Conservation (phyloP, 208 protist genomes). For the Zelonia costaricensis region DNA sequence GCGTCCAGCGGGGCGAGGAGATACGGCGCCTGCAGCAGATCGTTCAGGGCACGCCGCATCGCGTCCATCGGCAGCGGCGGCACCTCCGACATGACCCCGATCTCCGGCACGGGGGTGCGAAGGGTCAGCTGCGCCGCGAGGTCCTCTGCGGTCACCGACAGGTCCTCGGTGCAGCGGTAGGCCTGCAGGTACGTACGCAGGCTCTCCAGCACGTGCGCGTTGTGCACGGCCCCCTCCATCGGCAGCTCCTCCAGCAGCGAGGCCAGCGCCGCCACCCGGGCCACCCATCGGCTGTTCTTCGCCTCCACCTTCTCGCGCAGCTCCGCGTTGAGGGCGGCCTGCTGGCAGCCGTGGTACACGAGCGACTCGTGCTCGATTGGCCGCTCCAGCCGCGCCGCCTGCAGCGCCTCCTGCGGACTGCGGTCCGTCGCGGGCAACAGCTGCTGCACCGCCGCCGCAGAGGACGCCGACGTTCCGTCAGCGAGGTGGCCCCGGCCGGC, state of each 20-base stretch:
- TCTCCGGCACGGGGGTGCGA: slow-evolving; percentile 26
- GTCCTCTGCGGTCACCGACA: slow-evolving; percentile 34
- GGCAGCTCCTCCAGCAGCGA: slow-evolving; percentile 44
- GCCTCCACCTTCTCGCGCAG: slow-evolving; percentile 63
- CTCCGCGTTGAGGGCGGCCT: slow-evolving; percentile 75
- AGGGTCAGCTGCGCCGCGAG: slow-evolving; percentile 48
- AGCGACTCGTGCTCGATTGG: slow-evolving; percentile 54
- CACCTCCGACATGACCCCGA: slow-evolving; percentile 34
- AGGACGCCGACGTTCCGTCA: not conserved
- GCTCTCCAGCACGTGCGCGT: slow-evolving; percentile 38
- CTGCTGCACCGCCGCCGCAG: slow-evolving; percentile 7
- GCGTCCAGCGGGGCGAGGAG: slow-evolving; percentile 66
- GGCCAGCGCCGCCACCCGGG: slow-evolving; percentile 44
- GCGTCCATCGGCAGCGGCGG: slow-evolving; percentile 41
- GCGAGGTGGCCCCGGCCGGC: slow-evolving; percentile 18
- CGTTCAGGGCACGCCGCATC: slow-evolving; percentile 62
- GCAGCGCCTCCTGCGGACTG: slow-evolving; percentile 30
- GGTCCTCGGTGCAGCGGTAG: slow-evolving; percentile 68
- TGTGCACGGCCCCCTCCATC: slow-evolving; percentile 31
- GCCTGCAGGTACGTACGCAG: slow-evolving; percentile 47
- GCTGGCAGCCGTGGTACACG: slow-evolving; percentile 80
- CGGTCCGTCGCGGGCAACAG: slow-evolving; percentile 16
- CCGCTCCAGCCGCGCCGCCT: slow-evolving; percentile 30
- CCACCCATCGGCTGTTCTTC: slow-evolving; percentile 43
- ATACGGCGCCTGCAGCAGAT: slow-evolving; percentile 55